Evolutionary conservation across 164 flowering plant genomes (phyloP), one percentile per base, ranked within the genome.

Genomic region (Aristolochia californica): DNA sequence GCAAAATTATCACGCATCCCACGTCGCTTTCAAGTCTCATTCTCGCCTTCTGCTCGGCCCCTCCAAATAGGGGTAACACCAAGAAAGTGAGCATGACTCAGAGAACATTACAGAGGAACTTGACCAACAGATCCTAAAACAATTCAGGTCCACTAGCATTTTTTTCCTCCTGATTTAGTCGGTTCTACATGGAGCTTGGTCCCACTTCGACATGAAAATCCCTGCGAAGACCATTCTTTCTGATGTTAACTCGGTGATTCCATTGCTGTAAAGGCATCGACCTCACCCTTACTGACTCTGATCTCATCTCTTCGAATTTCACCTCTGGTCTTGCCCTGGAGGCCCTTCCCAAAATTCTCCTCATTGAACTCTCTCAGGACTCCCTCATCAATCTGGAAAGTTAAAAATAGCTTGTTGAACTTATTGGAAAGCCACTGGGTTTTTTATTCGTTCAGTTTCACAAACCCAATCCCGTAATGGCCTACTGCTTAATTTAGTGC

Each of bases 241-340:
- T 66, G 93, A 70, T 51, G 83, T 91, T 18, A 80, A 38, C 81
- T 84, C 47, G 95, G 95, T 20, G 97, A 91, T 72, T 88, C 95
- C 74, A 91, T 91, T 45, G 72, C 98, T 18, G 83, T 88, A 87
- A 91, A 40, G 96, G 98, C 0, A 83, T 95, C 0, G 88, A 96
- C 66, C 79, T 91, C 9, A 88, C 98, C 1, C 93, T 91, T 20
- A 78, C 89, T 0, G 70, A 75, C 18, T 88, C 80, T 62, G 86
- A 82, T 43, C 55, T 55, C 21, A 44, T 66, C 16, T n/a, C 52
- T 24, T 66, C 67, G 3, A 85, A 79, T n/a, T 91, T 91, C 66
- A 72, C 81, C 0, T 90, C 85, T 9, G 96, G 96, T 0, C 66
- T 88, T 21, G 65, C 96, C 0, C 98, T 95, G 0, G 98, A 91